Base-by-base conservation (phyloP, 2,329 filamentous ascomycete genomes). In the Microsporum audouinii region DNA sequence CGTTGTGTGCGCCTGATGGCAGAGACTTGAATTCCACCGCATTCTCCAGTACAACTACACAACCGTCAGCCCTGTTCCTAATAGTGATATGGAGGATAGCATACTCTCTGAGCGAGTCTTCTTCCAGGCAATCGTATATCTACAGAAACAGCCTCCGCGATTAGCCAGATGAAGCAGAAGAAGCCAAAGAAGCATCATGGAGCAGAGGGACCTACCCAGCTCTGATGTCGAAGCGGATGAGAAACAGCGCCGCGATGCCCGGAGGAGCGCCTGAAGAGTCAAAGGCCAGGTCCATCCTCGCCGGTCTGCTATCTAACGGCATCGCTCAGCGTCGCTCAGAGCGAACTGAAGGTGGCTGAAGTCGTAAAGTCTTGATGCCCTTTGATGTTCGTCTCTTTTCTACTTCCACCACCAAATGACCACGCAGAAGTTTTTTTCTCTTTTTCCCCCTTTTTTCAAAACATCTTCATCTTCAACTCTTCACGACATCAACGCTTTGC, bases 1-100 rank as follows among this genome's bases (percentile, higher is more conserved):
- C 89, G 61, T 89, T 88, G 75, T 99, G 94, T 57, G 96, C 76
- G 29, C 94, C 94, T 0, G 92, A 97, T 1, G 94, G 94, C 55
- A 99, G 81, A 64, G 90, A 95, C 76, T 96, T 97, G 82, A 91
- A 99, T 76, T 99, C 94, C 69, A 96, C 90, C 29, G 88, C 85
- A 60, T 90, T 90, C 67, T 95, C 89, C 57, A 97, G 82, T 55
- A 80, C 73, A 45, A 84, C 79, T 41, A 27, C 10, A 31, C 29
- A 47, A 57, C 41, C 8, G 29, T 61, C 38, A 60, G 59, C 45
- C 17, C 7, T 47, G 39, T 14, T 51, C 39, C 45, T 8, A 14
- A n/a, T 29, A 23, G 49, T 7, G 14, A 39, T 23, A 38, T 23
- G 60, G 17, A 12, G 29, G 38, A 49, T 43, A 38, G 71, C 74